Conservation (phyloP, 441 rosid species). For the Flueggea neowawraea region DNA sequence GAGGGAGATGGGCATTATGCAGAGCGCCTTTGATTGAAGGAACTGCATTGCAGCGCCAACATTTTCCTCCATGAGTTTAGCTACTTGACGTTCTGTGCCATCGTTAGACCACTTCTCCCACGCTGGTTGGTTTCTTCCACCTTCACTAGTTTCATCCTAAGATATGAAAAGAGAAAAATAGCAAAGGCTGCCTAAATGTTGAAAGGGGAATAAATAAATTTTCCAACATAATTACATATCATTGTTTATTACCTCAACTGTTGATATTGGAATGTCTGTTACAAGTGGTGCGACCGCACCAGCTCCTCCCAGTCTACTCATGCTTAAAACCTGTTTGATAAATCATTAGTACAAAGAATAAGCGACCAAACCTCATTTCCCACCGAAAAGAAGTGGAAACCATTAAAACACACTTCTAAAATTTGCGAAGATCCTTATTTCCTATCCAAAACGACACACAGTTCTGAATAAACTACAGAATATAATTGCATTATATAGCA, state of each 20-base stretch:
- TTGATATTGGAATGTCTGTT: conserved; percentile 83
- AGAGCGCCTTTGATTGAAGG: conserved; percentile 94
- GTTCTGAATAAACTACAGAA: too few species aligned
- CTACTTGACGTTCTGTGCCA: conserved; percentile 90
- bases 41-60: conserved; percentile 98
- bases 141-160: conserved; percentile 80
- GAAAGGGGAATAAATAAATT: not conserved
- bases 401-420: too few species aligned
- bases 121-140: conserved; percentile 72
- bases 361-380: not conserved
- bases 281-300: conserved; percentile 99
- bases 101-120: conserved; percentile 99
- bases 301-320: conserved; percentile 98
- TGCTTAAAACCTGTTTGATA: conserved; percentile 84
- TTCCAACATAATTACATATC: not conserved
- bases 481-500: not conserved
- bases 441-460: too few species aligned
- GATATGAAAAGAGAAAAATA: not conserved
- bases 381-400: too few species aligned
- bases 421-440: too few species aligned
- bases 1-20: conserved; percentile 97
- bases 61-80: conserved; percentile 97
- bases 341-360: conserved; percentile 3
- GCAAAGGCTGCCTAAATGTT: conserved; percentile 4
- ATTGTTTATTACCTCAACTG: conserved; percentile 67